Base-by-base conservation (phyloP, 2,329 filamentous ascomycete genomes). In the Nigrospora sphaerica region DNA sequence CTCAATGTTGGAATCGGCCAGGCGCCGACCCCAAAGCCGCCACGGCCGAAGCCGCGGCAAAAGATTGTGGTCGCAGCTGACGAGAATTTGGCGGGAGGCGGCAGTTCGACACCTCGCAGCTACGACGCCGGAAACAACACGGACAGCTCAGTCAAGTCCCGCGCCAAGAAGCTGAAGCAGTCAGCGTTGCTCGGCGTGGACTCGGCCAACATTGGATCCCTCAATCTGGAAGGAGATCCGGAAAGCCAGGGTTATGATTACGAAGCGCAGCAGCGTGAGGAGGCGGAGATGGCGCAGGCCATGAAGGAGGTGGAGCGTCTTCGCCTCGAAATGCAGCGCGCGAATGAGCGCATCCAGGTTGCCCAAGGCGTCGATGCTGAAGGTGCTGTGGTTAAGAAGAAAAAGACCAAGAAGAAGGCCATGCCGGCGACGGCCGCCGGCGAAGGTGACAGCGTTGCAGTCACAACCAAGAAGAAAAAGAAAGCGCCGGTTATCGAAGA, bases 241-340 rank as follows among this genome's bases (percentile, higher is more conserved):
- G 60, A 60, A 7, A 55, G 57, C 34, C 57, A 48, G 10, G 58
- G 54, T 32, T 70, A 77, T 41, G 80, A 86, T 47, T 74, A 81
- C 43, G 86, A 89, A 58, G 74, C 75, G 44, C 79, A 84, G 52
- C 78, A 85, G 60, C 80, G 78, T 14, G 89, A 95, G 59, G 90
- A 96, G 49, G 82, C 80, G 1, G 91, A 96, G 66, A 95, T 96
- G 88, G 82, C 81, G 39, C 82, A 81, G 58, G 93, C 92, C 10
- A 82, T 96, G 73, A 84, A 85, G 62, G 88, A 96, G 63, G 87
- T 98, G 3, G 92, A 97, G 69, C 76, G 83, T 44, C 70, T 95
- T 49, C 76, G 93, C 44, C 71, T 96, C 47, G 88, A 95, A 67
- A 95, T 97, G 90, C 87, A 91, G 67, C 72, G 86, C 47, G 84